A percentile compares a stretch with the other conserved stretches of the same genome.
phyloP scores from a whole-genome alignment of 2,329 filamentous ascomycete genomes.

The Aspergillus awamori region DNA sequence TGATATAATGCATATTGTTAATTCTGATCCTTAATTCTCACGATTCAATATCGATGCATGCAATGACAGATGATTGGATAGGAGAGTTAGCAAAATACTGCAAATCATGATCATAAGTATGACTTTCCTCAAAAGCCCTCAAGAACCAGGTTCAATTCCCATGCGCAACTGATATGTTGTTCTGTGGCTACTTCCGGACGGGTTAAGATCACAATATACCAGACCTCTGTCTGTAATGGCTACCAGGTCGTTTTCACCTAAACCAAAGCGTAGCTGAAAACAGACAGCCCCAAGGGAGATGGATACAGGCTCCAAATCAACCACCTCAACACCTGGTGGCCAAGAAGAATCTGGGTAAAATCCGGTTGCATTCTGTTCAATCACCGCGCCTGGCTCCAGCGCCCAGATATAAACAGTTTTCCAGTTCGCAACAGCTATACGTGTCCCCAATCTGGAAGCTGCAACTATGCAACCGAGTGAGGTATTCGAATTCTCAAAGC shows the following conservation, averaged over 20 bases:
- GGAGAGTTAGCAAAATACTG: no score
- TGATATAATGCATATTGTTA: no score
- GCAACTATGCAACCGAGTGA: slow-evolving; percentile 44
- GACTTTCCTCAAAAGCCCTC: background rate
- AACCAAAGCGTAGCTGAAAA: slow-evolving; percentile 39
- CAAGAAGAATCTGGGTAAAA: slow-evolving; percentile 39
- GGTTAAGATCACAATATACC: slow-evolving; percentile 42
- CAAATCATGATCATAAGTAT: no score
- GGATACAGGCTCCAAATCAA: slow-evolving; percentile 38
- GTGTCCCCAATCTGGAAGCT: slow-evolving; percentile 38
- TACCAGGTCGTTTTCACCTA: slow-evolving; percentile 42
- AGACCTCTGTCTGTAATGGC: slow-evolving; percentile 48
- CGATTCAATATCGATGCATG: no score
- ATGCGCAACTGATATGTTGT: slow-evolving; percentile 13
- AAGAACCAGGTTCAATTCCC: background rate
- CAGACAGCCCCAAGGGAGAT: slow-evolving; percentile 43
- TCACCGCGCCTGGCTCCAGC: slow-evolving; percentile 40
- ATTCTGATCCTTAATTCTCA: no score
- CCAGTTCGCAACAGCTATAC: slow-evolving; percentile 48
- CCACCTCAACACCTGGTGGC: slow-evolving; percentile 21
- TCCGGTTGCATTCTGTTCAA: slow-evolving; percentile 32
- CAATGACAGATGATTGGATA: no score
- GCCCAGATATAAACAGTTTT: slow-evolving; percentile 46
- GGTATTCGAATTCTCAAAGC: slow-evolving; percentile 37
- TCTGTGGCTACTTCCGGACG: slow-evolving; percentile 30